Evolutionary conservation across 176 grass and related monocot species (phyloP), one percentile per base, ranked within the genome.

Genomic region (Musa itinerans): DNA sequence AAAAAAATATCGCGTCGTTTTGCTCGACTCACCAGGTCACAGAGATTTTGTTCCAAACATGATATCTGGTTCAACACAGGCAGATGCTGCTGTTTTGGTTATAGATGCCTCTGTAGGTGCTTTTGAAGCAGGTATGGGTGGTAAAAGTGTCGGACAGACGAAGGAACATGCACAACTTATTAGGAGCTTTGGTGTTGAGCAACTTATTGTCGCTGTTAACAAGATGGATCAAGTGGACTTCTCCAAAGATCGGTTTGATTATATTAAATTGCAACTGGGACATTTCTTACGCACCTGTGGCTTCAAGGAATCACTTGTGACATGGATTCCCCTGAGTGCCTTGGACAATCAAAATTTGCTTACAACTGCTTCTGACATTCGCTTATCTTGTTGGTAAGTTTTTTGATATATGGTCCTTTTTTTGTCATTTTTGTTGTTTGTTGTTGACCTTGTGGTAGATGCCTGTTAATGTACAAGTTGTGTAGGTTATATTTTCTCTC

Each of bases 11-110:
- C 84, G 68, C 80, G 80, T 93, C 27, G 85, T 87, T 90, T 83
- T 93, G 76, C 86, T 97, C 0, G 90, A 93, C 56, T 93, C 94
- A 50, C 94, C 90, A 73, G 88, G 88, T 11, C 94, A 97, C 74
- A 92, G 91, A 81, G 94, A 93, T 85, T 97, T 97, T 72, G 90
- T 93, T 77, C 88, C 94, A 66, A 97, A 90, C 69, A 88, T 97
- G 87, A 87, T 91, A 81, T 97, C 90, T 65, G 87, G 94, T 81
- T 82, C 82, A 57, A 86, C 88, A 19, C 94, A 93, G 63, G 77
- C 94, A 63, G 94, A 97, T 85, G 85, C 86, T 59, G 90, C 94
- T 25, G 56, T 97, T 82, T 83, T 97, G 77, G 90, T 91, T 74
- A 68, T 97, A 80, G 94, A 97, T 81, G 87, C 88, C 29, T 90